A percentile compares a stretch with the other conserved stretches of the same genome.
These are phyloP conservation scores for Pseudogymnoascus pannorum DNA, from an alignment of 2,329 filamentous ascomycete genomes.

Conservation along the genomic window DNA sequence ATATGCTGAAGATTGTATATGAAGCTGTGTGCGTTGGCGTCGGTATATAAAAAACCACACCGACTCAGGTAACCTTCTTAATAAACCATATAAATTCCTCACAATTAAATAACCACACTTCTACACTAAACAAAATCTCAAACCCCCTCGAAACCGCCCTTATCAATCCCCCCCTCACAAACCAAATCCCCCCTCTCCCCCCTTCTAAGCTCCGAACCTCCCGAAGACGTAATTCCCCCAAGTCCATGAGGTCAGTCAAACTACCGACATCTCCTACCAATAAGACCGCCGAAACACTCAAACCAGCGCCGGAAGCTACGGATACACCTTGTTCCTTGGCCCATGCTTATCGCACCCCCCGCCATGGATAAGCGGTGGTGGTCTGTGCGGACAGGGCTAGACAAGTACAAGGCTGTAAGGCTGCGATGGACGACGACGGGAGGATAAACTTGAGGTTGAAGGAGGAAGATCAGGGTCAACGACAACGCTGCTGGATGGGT, in stretches of 20 bases:
- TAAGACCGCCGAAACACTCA: not conserved
- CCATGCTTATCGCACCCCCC: not conserved
- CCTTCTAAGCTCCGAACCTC: not conserved
- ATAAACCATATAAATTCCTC: not conserved
- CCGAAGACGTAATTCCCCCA: not conserved
- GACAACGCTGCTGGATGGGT: not conserved
- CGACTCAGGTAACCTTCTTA: not conserved
- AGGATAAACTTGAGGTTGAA: not conserved
- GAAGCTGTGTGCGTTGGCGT: not conserved
- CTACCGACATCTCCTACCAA: not conserved
- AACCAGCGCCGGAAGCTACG: not conserved
- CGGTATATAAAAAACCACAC: not conserved
- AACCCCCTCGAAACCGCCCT: not conserved
- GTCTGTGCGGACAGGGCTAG: not conserved
- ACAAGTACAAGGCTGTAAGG: not conserved
- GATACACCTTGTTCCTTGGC: not conserved
- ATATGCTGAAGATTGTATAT: not conserved
- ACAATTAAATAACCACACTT: not conserved
- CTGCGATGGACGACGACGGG: not conserved
- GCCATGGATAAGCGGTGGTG: not conserved
- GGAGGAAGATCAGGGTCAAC: not conserved
- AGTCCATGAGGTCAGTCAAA: not conserved
- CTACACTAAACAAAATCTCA: not conserved
- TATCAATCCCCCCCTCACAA: not conserved
- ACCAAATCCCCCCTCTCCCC: not conserved